Conservation (phyloP, 805 yeast genomes). For the Jamesozyma hellenica region DNA sequence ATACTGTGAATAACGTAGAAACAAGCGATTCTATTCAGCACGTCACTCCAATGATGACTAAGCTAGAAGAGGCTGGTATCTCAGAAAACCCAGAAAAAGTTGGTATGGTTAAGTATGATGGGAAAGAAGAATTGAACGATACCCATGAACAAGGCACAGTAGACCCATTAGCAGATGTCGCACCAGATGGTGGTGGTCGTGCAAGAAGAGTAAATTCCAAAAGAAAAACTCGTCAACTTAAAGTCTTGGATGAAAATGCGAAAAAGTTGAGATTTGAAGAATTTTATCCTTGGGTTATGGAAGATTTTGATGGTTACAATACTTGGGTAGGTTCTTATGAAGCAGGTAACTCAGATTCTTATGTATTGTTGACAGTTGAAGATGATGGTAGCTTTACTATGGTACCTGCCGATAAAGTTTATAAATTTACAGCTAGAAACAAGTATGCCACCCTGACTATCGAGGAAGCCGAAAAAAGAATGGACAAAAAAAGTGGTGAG, state of each 20-base stretch:
- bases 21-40: neutral
- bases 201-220: constrained; percentile 47
- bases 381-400: constrained; percentile 74
- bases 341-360: constrained; percentile 77
- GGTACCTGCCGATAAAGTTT: constrained; percentile 92
- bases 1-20: neutral
- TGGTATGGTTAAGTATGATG: constrained; percentile 34
- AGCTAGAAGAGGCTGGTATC: constrained; percentile 32
- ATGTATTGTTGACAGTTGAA: constrained; percentile 76
- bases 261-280: constrained; percentile 87
- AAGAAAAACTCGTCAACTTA: constrained; percentile 77
- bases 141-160: constrained; percentile 32
- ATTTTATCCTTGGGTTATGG: constrained; percentile 95
- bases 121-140: constrained; percentile 32
- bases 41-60: constrained; percentile 16
- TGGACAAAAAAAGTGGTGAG: constrained; percentile 62
- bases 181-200: constrained; percentile 88
- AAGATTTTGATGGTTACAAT: constrained; percentile 88
- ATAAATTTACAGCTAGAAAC: constrained; percentile 86
- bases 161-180: constrained; percentile 52
- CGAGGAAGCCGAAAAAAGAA: constrained; percentile 92
- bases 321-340: constrained; percentile 95
- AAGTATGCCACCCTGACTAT: constrained; percentile 86
- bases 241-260: constrained; percentile 70
- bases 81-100: constrained; percentile 31